Evolutionary conservation across 2,329 filamentous ascomycete species (phyloP), one percentile per base, ranked within the genome.

Genomic region (Sclerotinia minor): DNA sequence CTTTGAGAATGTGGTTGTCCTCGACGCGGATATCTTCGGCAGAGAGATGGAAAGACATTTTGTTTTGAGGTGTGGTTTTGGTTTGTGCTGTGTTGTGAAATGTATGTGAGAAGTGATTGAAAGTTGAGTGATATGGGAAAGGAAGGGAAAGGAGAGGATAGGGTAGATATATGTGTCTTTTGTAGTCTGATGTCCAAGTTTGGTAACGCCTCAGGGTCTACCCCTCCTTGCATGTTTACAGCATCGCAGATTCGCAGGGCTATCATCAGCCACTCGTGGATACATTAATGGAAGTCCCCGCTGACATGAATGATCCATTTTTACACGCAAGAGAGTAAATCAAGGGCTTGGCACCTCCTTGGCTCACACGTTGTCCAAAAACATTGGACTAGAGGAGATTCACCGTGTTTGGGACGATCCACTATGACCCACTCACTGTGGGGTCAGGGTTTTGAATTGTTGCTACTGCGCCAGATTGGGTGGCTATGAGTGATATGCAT

Each of bases 1-100:
- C 85, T 24, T 84, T 83, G 57, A 88, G 83, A 55, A 88, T 73
- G 49, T 85, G 84, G 29, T 83, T 79, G 1, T 74, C 71, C 26
- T 79, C 83, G 32, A 87, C 82, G 57, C 72, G 69, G 72, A 87
- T 78, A 67, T 83, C 71, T 52, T 82, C 71, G 21, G 83, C 82
- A 64, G 80, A 80, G 65, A 74, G 69, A 77, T 86, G 82, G 80
- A 87, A 87, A 76, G 79, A 81, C 81, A 71, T 70, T 29, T 3
- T 29, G 29, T 26, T 26, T 86, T 84, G 9, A 15, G 29, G 91
- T 64, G 29, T 59, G 29, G 2, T 64, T 53, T 65, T 41, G 38
- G 15, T 41, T 41, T 45, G 35, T 61, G 21, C 35, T 49, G 32
- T 61, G 21, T 45, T 49, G 32, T 38, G n/a, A 21, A 44, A 19